Base-by-base conservation (phyloP, 179 eudicot genomes). In the Amaranthus tricolor region DNA sequence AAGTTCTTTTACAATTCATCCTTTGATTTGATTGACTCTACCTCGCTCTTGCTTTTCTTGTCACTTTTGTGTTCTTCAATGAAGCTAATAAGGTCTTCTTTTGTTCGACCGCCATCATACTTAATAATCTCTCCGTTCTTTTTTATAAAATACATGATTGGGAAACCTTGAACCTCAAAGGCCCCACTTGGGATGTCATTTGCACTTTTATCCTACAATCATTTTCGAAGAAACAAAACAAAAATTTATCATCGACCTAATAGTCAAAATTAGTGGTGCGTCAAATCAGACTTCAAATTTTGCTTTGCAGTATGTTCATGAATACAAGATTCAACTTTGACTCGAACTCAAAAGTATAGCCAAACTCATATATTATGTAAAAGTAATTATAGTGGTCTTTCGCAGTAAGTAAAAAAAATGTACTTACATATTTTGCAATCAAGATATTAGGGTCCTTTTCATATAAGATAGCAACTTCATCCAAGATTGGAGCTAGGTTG, bases 351-450 rank as follows among this genome's bases (percentile, higher is more conserved):
- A 31, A 31, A 31, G 11, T 21, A 6, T 19, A 19, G 31, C 62
- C 62, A 17, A 49, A n/a, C 6, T 7, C 0, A 1, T 14, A 44
- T 15, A 6, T 15, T 1, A 15, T 16, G 50, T 49, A 31, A 31
- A 31, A 31, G 40, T 31, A 31, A 31, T 31, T 31, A 31, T 31
- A 31, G 40, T 31, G 2, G 24, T 24, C 24, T 24, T n/a, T n/a
- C n/a, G n/a, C n/a, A n/a, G n/a, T n/a, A 9, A 6, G 1, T 6
- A 48, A 2, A 20, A 7, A 66, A 5, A 17, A 45, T 12, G 70
- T 43, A 61, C 90, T 93, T 85, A 93, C 98, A 64, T 81, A 74
- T 80, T 93, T 93, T 1, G 96, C 98, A 53, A 93, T 89, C 60
- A 89, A 6, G 55, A 93, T 85, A 59, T 88, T 89, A 20, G 81